phyloP scores from a whole-genome alignment of 495 filamentous ascomycete genomes.

The Podospora conica region DNA sequence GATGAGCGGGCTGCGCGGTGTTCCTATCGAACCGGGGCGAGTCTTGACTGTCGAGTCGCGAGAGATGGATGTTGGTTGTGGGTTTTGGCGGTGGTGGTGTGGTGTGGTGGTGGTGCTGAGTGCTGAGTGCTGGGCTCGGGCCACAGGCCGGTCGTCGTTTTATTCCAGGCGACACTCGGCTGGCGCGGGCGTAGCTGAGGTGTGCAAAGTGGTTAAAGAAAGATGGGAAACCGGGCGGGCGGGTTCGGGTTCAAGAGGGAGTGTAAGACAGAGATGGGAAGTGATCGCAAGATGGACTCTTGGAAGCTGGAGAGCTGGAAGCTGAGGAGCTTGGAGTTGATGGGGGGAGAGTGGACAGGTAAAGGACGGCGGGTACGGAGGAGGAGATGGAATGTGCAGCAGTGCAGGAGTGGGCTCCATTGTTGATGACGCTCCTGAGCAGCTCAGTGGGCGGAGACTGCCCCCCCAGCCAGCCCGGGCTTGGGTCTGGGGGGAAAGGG shows the following conservation, averaged over 20 bases:
- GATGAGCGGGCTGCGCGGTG: conserved; percentile 4
- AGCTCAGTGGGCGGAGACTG: conserved; percentile 4
- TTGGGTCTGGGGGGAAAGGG: neutral
- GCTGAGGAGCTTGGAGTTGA: conserved; percentile 15
- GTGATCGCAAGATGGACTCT: conserved; percentile 12
- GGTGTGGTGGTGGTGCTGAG: neutral
- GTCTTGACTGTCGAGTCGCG: conserved; percentile 7
- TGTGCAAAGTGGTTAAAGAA: conserved; percentile 31
- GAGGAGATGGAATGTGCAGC: conserved; percentile 14
- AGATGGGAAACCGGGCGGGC: conserved; percentile 30
- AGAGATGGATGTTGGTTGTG: conserved; percentile 19
- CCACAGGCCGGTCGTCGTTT: neutral
- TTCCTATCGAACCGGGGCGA: conserved; percentile 1
- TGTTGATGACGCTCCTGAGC: conserved; percentile 23
- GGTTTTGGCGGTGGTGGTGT: conserved; percentile 2
- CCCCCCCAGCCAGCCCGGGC: neutral
- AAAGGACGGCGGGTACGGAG: conserved; percentile 28
- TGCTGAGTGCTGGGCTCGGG: neutral
- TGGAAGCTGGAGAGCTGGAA: conserved; percentile 2
- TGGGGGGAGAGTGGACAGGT: conserved; percentile 2
- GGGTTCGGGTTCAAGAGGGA: conserved; percentile 26
- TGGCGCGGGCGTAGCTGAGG: neutral
- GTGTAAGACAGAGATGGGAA: conserved; percentile 21
- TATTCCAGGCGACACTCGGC: neutral
- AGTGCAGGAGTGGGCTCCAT: conserved; percentile 1